These are phyloP conservation scores for Tagetes erecta DNA, from an alignment of 129 eudicot genomes.

Conservation along the genomic window DNA sequence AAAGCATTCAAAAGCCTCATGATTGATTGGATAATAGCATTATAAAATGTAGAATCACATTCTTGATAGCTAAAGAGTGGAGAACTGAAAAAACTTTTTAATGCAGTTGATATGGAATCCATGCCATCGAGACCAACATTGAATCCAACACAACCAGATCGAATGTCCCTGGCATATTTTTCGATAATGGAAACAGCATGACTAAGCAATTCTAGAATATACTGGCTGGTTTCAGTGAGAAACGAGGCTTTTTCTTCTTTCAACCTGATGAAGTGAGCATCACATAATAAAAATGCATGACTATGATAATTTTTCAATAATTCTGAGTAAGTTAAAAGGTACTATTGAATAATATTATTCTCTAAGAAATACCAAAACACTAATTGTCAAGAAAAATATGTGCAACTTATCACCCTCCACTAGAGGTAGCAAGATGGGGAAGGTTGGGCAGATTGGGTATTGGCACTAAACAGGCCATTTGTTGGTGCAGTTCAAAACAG, in stretches of 20 bases:
- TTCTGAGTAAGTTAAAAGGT: background rate
- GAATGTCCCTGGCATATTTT: slow-evolving; percentile 45
- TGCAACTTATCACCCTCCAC: background rate
- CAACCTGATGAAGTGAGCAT: slow-evolving; percentile 43
- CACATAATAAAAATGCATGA: slow-evolving; percentile 14
- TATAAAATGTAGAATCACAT: slow-evolving; percentile 33
- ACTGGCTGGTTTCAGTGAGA: slow-evolving; percentile 45
- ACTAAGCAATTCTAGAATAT: slow-evolving; percentile 58
- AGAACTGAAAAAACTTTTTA: slow-evolving; percentile 58
- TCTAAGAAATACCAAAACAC: background rate
- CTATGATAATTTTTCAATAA: slow-evolving; percentile 3
- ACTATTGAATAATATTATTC: background rate
- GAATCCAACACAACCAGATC: slow-evolving; percentile 42
- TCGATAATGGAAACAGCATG: slow-evolving; percentile 57
- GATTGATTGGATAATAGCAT: slow-evolving; percentile 43
- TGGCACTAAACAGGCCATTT: background rate
- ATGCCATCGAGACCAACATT: slow-evolving; percentile 49
- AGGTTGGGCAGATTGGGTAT: background rate
- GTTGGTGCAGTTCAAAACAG: background rate
- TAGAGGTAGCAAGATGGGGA: slow-evolving; percentile 5
- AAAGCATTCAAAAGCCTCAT: slow-evolving; percentile 63
- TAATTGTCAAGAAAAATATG: background rate
- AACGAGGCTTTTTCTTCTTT: slow-evolving; percentile 56
- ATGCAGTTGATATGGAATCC: slow-evolving; percentile 44
- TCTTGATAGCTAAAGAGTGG: slow-evolving; percentile 49